Base-by-base conservation (phyloP, 306 rosid genomes). In the Casuarina equisetifolia region DNA sequence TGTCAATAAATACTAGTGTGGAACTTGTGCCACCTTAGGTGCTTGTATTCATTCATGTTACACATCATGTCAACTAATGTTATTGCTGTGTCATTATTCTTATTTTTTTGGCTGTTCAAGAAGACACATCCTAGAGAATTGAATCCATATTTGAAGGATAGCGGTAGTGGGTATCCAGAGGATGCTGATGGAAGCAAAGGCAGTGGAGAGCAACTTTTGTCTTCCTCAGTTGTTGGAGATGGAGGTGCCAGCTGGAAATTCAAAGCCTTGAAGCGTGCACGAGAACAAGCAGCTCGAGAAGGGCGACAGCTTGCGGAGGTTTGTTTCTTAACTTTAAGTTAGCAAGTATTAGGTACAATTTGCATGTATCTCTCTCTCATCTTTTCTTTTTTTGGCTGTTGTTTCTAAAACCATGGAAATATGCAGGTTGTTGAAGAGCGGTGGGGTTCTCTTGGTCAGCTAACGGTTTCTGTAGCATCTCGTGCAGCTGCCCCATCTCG, bases 231-330 rank as follows among this genome's bases (percentile, higher is more conserved):
- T 81, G 90, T 95, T 82, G 97, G 98, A 71, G 98, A 92, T 81
- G 98, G 97, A 69, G 98, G 97, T 25, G 97, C 97, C 48, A 95
- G 97, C 82, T 95, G 98, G 98, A 92, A 96, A 81, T 92, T 90
- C 61, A 95, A 95, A 89, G 98, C 98, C 16, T 79, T 91, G 89
- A 95, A 92, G 77, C 97, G 98, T 50, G 97, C 98, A 35, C 86
- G 89, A 85, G 97, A 95, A 82, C 97, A 92, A 85, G 97, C 97
- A 67, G 85, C 89, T 75, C 88, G 97, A 75, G 97, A 92, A 70
- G 97, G 97, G 43, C 82, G 86, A 25, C 80, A 72, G 77, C 78
- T 88, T 64, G 78, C 87, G 0, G 89, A 92, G 92, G 98, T 85
- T 82, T 73, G 69, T 50, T 80, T 32, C 43, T 70, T 76, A 49